These are phyloP conservation scores for Venturia pyrina DNA, from an alignment of 2,329 filamentous ascomycete genomes.

Conservation along the genomic window DNA sequence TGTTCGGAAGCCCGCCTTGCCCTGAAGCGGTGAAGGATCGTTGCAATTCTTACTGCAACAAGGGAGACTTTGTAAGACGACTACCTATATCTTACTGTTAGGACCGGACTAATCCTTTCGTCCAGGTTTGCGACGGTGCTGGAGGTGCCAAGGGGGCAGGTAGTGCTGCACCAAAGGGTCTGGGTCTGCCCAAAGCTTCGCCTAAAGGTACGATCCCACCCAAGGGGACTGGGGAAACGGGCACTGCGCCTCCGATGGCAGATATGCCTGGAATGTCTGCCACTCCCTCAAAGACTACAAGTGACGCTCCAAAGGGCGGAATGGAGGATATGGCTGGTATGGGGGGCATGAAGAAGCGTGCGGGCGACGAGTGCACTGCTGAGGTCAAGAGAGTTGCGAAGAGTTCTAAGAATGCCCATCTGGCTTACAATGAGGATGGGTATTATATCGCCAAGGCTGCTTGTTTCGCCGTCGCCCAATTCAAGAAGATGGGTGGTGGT, in stretches of 20 bases:
- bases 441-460: slow-evolving; percentile 7
- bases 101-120: neutral
- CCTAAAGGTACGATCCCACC: neutral
- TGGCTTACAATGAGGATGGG: slow-evolving; percentile 7
- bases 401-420: neutral
- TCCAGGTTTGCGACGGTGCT: slow-evolving; percentile 4
- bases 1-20: slow-evolving; percentile 9
- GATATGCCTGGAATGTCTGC: neutral
- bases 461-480: slow-evolving; percentile 2
- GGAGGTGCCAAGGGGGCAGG: neutral
- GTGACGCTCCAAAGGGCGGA: neutral
- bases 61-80: slow-evolving; percentile 1
- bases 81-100: too few species aligned
- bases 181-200: neutral
- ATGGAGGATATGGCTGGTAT: neutral
- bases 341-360: neutral
- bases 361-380: neutral
- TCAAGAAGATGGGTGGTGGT: slow-evolving; percentile 4
- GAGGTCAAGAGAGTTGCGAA: neutral
- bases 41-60: slow-evolving; percentile 8
- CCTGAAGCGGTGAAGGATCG: slow-evolving; percentile 1
- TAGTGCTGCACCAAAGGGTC: neutral
- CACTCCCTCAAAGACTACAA: neutral
- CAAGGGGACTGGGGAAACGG: neutral
- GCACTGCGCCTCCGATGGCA: neutral